Evolutionary conservation across 306 rosid genomes (phyloP).

Genomic region (Vigna trinervia): DNA sequence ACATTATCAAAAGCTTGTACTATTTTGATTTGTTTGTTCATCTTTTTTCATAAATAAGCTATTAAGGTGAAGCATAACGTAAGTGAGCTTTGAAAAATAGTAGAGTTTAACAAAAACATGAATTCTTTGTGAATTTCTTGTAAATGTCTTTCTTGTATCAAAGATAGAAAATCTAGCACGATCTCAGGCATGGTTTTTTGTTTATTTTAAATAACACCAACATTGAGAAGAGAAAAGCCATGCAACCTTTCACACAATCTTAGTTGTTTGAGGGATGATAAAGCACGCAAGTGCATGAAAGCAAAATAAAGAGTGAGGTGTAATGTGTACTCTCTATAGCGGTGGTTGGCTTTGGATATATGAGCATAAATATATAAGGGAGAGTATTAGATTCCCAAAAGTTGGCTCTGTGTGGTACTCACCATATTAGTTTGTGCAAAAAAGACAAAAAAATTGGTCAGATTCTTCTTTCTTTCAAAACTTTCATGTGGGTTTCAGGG

Average conservation of each 20-base stretch:
- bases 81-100: too few relatives aligned
- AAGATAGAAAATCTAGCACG: constrained; percentile 32
- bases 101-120: too few relatives aligned
- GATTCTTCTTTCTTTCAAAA: constrained; percentile 54
- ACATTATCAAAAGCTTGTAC: too few relatives aligned
- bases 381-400: constrained; percentile 62
- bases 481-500: constrained; percentile 67
- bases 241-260: constrained; percentile 83
- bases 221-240: constrained; percentile 61
- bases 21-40: too few relatives aligned
- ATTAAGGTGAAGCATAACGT: too few relatives aligned
- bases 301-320: constrained; percentile 44
- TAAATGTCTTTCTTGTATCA: too few relatives aligned
- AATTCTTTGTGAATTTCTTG: too few relatives aligned
- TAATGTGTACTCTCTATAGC: constrained; percentile 34
- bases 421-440: constrained; percentile 61
- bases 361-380: not conserved
- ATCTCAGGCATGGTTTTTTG: constrained; percentile 47
- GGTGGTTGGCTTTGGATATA: constrained; percentile 38
- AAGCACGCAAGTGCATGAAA: constrained; percentile 45
- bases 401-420: constrained; percentile 54
- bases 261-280: constrained; percentile 51
- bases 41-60: too few relatives aligned
- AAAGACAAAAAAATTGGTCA: constrained; percentile 71
- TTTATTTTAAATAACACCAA: constrained; percentile 12